A percentile compares a stretch with the other conserved stretches of the same genome.
Conservation (phyloP, 495 filamentous ascomycete genomes). For the Podospora pseudocomata region DNA sequence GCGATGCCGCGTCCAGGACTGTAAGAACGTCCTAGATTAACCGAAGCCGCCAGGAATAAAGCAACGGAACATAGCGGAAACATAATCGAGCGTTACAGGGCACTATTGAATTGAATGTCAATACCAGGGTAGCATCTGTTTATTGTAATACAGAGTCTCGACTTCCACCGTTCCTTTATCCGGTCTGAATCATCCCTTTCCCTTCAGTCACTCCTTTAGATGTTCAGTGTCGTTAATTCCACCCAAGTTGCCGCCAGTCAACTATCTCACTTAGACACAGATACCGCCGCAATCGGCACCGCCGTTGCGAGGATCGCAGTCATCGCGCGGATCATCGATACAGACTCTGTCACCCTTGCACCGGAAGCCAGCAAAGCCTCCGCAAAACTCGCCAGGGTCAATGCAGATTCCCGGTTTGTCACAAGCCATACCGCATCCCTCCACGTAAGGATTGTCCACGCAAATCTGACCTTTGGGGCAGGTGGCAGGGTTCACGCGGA, state of each 20-base stretch:
- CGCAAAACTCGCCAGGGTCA: conserved; percentile 26
- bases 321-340: conserved; percentile 32
- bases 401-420: conserved; percentile 33
- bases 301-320: conserved; percentile 28
- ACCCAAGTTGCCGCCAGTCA: not conserved
- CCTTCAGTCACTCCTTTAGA: not conserved
- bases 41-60: too few relatives aligned
- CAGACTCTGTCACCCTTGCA: conserved; percentile 29
- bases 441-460: conserved; percentile 27
- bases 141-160: too few relatives aligned
- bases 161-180: too few relatives aligned
- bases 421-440: conserved; percentile 33
- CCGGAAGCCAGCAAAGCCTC: conserved; percentile 27
- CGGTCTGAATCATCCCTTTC: too few relatives aligned
- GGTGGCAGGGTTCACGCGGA: conserved; percentile 17
- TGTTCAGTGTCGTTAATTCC: not conserved
- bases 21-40: too few relatives aligned
- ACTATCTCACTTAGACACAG: conserved; percentile 18
- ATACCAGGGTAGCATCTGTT: too few relatives aligned
- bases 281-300: conserved; percentile 33
- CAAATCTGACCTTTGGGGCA: conserved; percentile 27
- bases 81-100: too few relatives aligned
- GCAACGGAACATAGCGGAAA: too few relatives aligned
- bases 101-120: too few relatives aligned
- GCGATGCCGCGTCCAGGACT: too few relatives aligned